phyloP scores from a whole-genome alignment of 306 rosid species.

The Trichosanthes truncata region DNA sequence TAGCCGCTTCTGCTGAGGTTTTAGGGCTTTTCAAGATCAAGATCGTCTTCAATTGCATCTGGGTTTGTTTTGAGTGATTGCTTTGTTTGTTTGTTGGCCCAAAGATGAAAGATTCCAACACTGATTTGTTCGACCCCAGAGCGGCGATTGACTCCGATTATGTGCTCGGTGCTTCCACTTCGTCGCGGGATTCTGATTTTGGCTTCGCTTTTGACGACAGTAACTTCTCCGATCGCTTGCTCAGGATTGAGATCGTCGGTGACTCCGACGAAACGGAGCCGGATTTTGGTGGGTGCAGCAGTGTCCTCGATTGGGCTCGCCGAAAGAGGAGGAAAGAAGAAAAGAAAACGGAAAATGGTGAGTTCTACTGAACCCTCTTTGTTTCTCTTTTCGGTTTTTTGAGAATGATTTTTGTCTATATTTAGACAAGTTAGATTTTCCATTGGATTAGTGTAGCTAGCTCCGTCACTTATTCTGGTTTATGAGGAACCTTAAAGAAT shows the following conservation, averaged over 20 bases:
- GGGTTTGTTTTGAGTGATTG: neutral
- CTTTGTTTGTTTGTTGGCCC: neutral
- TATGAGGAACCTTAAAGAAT: neutral
- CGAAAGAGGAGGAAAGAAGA: conserved; percentile 90
- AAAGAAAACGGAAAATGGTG: conserved; percentile 57
- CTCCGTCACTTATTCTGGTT: neutral
- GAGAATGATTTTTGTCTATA: neutral
- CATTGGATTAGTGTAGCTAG: neutral
- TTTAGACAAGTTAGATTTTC: neutral
- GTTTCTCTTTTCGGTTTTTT: neutral
- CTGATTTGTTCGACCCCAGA: conserved; percentile 90
- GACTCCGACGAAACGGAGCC: conserved; percentile 31
- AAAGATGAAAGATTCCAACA: conserved; percentile 20
- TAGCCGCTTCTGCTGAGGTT: neutral
- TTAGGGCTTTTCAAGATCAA: neutral
- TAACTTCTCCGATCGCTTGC: conserved; percentile 83
- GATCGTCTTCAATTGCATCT: neutral
- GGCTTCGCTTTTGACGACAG: conserved; percentile 91
- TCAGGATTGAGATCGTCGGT: conserved; percentile 69
- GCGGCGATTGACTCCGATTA: conserved; percentile 49
- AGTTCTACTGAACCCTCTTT: neutral
- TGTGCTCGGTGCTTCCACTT: conserved; percentile 29
- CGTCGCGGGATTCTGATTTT: conserved; percentile 56
- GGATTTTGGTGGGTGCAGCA: conserved; percentile 38
- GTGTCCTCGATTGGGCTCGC: conserved; percentile 85